phyloP scores from a whole-genome alignment of 2,329 filamentous ascomycete genomes.

The Fusarium virguliforme region DNA sequence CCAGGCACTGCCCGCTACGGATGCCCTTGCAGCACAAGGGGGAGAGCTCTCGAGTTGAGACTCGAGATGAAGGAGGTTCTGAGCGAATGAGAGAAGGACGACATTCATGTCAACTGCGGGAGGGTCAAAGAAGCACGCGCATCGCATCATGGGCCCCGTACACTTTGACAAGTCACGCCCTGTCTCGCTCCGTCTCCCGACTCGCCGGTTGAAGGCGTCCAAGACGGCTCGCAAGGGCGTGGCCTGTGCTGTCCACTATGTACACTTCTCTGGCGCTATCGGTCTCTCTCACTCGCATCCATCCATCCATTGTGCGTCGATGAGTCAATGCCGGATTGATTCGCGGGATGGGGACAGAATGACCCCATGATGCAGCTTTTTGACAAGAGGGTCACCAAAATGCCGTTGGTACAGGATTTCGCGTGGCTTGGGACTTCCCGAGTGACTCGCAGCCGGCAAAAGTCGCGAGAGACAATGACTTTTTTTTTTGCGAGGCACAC shows the following conservation, averaged over 20 bases:
- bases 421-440: background rate
- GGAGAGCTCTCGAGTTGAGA: background rate
- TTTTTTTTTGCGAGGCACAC: background rate
- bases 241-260: constrained; percentile 15
- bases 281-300: background rate
- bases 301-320: constrained; percentile 17
- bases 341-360: constrained; percentile 1
- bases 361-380: constrained; percentile 44
- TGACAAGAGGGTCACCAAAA: constrained; percentile 22
- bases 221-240: constrained; percentile 31
- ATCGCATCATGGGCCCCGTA: constrained; percentile 36
- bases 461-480: background rate
- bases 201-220: constrained; percentile 17
- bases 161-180: constrained; percentile 23
- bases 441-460: constrained; percentile 10
- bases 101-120: constrained; percentile 20
- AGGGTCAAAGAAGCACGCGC: constrained; percentile 36
- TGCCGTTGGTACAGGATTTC: constrained; percentile 12
- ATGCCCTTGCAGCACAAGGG: constrained; percentile 34
- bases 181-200: constrained; percentile 17
- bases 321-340: constrained; percentile 50
- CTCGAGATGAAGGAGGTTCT: constrained; percentile 14
- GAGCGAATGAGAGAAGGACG: constrained; percentile 23
- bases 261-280: constrained; percentile 11
- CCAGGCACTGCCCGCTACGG: constrained; percentile 38